phyloP scores from a whole-genome alignment of 1,139 yeast species.

The Geotrichum fermentans region DNA sequence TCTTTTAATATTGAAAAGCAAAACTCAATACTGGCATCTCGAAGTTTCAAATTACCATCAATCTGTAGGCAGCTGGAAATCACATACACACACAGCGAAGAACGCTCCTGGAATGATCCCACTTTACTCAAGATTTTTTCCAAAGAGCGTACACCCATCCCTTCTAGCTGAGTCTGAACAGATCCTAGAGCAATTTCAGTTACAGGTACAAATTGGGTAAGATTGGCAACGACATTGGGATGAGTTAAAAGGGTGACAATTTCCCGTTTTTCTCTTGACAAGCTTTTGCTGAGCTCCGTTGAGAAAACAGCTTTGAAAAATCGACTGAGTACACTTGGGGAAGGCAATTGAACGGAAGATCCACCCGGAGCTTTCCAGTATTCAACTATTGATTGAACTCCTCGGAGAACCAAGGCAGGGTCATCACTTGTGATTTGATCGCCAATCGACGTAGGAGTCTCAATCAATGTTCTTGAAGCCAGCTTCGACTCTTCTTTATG shows the following conservation, averaged over 20 bases:
- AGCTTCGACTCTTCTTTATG: not conserved
- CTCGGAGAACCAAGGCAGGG: not conserved
- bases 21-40: constrained; percentile 3
- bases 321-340: constrained; percentile 1
- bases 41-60: not conserved
- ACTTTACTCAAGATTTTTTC: not conserved
- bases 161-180: constrained; percentile 2
- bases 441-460: not conserved
- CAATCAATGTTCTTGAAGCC: not conserved
- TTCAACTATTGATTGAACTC: constrained; percentile 4
- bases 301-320: constrained; percentile 8
- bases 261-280: constrained; percentile 7
- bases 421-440: constrained; percentile 10
- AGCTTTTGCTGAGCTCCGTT: not conserved
- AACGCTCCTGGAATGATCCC: not conserved
- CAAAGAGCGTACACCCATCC: not conserved
- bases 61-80: constrained; percentile 7
- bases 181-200: constrained; percentile 6
- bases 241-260: constrained; percentile 3
- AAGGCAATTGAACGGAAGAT: constrained; percentile 2
- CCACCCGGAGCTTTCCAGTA: constrained; percentile 2
- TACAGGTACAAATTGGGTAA: constrained; percentile 7
- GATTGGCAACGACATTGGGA: constrained; percentile 8
- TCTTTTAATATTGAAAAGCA: constrained; percentile 5
- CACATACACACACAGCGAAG: constrained; percentile 5